Conservation (phyloP, 331 rosid genomes). For the Prunus yedoensis region DNA sequence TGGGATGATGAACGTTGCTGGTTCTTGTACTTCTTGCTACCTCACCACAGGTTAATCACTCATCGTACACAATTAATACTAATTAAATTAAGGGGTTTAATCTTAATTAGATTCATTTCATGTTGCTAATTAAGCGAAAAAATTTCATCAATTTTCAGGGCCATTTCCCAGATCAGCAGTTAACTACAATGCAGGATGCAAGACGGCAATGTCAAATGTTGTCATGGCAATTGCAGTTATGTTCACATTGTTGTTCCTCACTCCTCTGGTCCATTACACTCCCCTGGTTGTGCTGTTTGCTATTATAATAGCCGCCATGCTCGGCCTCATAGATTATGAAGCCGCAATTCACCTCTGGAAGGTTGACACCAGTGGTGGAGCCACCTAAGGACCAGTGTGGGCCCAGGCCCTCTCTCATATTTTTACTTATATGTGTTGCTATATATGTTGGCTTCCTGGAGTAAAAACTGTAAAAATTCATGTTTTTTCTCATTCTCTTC, state of each 20-base stretch:
- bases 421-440: too few relatives aligned
- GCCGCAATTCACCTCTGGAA: conserved; percentile 90
- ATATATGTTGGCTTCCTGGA: too few relatives aligned
- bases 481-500: too few relatives aligned
- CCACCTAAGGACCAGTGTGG: too few relatives aligned
- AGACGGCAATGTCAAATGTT: conserved; percentile 84
- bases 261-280: too few relatives aligned
- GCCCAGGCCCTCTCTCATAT: too few relatives aligned
- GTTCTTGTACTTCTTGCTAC: conserved; percentile 94
- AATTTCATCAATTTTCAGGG: conserved; percentile 45
- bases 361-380: too few relatives aligned
- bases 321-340: conserved; percentile 84
- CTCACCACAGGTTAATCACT: conserved; percentile 62
- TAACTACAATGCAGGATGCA: conserved; percentile 96
- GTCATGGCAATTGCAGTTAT: conserved; percentile 69
- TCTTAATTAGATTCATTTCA: neutral
- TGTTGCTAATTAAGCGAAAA: neutral
- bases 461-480: too few relatives aligned
- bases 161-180: conserved; percentile 96
- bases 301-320: conserved; percentile 41
- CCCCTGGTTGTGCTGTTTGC: too few relatives aligned
- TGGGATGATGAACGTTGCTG: conserved; percentile 88
- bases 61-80: too few relatives aligned
- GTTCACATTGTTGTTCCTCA: too few relatives aligned
- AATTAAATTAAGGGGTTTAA: too few relatives aligned